phyloP scores from a whole-genome alignment of 2,329 filamentous ascomycete genomes.

The Colletotrichum sp. region DNA sequence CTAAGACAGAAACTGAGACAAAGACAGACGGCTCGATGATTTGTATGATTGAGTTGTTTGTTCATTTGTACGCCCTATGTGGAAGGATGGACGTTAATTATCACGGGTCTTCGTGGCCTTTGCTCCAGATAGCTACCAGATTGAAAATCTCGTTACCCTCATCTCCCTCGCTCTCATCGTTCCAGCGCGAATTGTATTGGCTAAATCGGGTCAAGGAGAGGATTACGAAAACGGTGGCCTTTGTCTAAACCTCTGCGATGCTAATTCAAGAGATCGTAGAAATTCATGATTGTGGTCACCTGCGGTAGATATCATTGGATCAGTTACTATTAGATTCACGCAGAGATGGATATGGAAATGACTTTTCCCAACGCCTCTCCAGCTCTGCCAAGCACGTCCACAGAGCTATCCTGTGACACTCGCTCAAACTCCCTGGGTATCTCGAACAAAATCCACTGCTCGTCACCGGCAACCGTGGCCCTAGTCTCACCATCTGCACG shows the following conservation, averaged over 20 bases:
- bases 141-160: not conserved
- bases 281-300: not conserved
- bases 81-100: not conserved
- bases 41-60: not conserved
- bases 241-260: not conserved
- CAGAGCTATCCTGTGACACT: not conserved
- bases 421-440: slow-evolving; percentile 17
- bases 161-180: not conserved
- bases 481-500: not conserved
- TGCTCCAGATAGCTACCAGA: not conserved
- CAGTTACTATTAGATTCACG: not conserved
- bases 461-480: not conserved
- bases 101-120: not conserved
- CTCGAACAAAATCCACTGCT: slow-evolving; percentile 4
- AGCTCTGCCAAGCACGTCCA: not conserved
- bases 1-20: not conserved
- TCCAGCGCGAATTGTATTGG: not conserved
- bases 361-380: not conserved
- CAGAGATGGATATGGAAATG: not conserved
- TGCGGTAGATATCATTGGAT: not conserved
- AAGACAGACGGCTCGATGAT: not conserved
- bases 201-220: not conserved
- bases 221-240: not conserved
- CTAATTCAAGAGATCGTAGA: not conserved
- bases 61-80: not conserved